A percentile compares a stretch with the other conserved stretches of the same genome.
Evolutionary conservation across 176 grass and related monocot species (phyloP).

Genomic region (Paspalum notatum): DNA sequence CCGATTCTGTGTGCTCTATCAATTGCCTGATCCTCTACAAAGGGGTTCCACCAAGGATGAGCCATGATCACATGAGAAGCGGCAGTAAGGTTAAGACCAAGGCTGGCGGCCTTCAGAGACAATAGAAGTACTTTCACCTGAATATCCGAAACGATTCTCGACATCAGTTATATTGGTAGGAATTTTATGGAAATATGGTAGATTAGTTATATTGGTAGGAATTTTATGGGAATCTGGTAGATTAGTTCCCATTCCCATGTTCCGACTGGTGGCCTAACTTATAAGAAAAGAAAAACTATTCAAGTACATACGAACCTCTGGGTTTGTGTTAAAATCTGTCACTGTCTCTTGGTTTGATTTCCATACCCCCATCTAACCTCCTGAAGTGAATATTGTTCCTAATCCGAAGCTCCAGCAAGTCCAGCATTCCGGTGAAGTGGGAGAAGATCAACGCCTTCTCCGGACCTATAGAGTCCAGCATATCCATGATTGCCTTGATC

Average conservation of each 20-base stretch:
- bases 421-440: constrained; percentile 78
- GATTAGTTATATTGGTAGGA: neutral
- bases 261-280: too few species aligned
- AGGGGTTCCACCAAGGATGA: constrained; percentile 81
- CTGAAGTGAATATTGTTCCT: constrained; percentile 62
- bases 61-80: constrained; percentile 75
- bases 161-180: too few species aligned
- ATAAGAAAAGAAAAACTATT: neutral
- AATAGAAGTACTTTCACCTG: constrained; percentile 74
- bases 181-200: too few species aligned
- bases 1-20: constrained; percentile 75
- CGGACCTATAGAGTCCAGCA: constrained; percentile 52
- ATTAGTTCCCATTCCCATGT: neutral
- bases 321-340: constrained; percentile 72
- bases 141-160: constrained; percentile 19
- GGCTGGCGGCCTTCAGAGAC: constrained; percentile 66
- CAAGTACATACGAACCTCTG: constrained; percentile 38
- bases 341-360: constrained; percentile 63
- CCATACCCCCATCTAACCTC: constrained; percentile 76
- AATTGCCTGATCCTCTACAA: constrained; percentile 68
- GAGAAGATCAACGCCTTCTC: constrained; percentile 82
- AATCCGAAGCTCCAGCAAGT: constrained; percentile 74
- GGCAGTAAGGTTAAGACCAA: constrained; percentile 71
- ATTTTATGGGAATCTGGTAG: too few species aligned
- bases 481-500: constrained; percentile 54